Conservation (phyloP, 805 yeast species). For the Pichia ethanolica region DNA sequence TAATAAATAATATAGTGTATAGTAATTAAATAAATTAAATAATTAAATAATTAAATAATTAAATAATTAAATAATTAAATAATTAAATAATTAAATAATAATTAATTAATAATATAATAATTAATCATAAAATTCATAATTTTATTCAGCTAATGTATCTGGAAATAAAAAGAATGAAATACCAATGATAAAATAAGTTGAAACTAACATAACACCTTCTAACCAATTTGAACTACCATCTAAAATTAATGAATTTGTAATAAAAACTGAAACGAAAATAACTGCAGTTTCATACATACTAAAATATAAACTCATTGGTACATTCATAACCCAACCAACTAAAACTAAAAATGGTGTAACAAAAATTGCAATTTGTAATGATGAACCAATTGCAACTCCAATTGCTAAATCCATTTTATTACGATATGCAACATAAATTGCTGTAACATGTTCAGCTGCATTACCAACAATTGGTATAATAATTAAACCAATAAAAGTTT, state of each 20-base stretch:
- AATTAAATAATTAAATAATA: too few relatives aligned
- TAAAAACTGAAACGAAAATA: slow-evolving; percentile 80
- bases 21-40: not conserved
- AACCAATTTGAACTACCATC: slow-evolving; percentile 97
- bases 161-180: slow-evolving; percentile 89
- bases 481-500: slow-evolving; percentile 91
- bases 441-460: slow-evolving; percentile 98
- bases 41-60: too few relatives aligned
- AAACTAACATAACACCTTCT: slow-evolving; percentile 88
- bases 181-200: slow-evolving; percentile 81
- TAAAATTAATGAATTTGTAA: slow-evolving; percentile 76
- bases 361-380: slow-evolving; percentile 90
- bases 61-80: not conserved
- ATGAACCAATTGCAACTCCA: slow-evolving; percentile 94
- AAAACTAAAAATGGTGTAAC: slow-evolving; percentile 94
- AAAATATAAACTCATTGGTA: slow-evolving; percentile 89
- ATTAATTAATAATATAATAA: too few relatives aligned
- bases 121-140: too few relatives aligned
- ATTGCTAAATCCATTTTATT: slow-evolving; percentile 96
- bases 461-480: slow-evolving; percentile 96
- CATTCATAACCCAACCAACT: slow-evolving; percentile 85
- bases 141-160: slow-evolving; percentile 31
- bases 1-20: not conserved
- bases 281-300: slow-evolving; percentile 92
- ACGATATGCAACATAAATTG: slow-evolving; percentile 88